Evolutionary conservation across 2,329 filamentous ascomycete species (phyloP).

Genomic region (Hypoxylon sp.): DNA sequence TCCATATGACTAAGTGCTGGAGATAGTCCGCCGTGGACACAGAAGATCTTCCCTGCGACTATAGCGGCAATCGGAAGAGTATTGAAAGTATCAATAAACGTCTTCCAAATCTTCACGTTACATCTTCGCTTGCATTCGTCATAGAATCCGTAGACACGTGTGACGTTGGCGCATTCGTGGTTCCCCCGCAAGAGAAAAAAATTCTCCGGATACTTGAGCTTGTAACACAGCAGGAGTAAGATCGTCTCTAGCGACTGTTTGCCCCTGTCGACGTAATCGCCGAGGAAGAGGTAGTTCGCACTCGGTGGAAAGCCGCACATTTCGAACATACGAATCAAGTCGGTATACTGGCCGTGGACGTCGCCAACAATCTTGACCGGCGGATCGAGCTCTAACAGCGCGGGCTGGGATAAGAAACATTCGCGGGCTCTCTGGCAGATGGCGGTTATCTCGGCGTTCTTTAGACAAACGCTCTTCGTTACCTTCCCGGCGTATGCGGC

Average conservation of each 20-base stretch:
- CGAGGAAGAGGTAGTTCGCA: constrained; percentile 93
- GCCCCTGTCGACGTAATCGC: constrained; percentile 95
- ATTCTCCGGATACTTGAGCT: constrained; percentile 97
- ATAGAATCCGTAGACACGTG: constrained; percentile 96
- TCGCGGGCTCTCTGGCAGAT: constrained; percentile 93
- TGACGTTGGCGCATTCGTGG: constrained; percentile 97
- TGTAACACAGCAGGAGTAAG: constrained; percentile 92
- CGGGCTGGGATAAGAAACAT: constrained; percentile 90
- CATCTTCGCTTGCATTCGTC: constrained; percentile 97
- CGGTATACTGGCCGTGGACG: constrained; percentile 96
- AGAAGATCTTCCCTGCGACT: constrained; percentile 97
- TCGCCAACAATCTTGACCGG: constrained; percentile 99
- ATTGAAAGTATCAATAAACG: constrained; percentile 97
- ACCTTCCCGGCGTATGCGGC: constrained; percentile 97
- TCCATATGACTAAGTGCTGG: constrained; percentile 97
- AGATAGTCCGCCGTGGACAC: constrained; percentile 94
- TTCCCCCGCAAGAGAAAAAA: constrained; percentile 96
- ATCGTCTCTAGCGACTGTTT: constrained; percentile 98
- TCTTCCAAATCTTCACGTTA: constrained; percentile 99
- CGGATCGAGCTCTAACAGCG: constrained; percentile 89
- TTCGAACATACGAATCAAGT: constrained; percentile 96
- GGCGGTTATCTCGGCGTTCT: constrained; percentile 96
- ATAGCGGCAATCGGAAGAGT: constrained; percentile 96
- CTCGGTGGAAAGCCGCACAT: constrained; percentile 97
- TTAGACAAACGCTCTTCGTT: constrained; percentile 96